Evolutionary conservation across 345 rosid genomes (phyloP), one percentile per base, ranked within the genome.

Genomic region (Citrus cavaleriei): DNA sequence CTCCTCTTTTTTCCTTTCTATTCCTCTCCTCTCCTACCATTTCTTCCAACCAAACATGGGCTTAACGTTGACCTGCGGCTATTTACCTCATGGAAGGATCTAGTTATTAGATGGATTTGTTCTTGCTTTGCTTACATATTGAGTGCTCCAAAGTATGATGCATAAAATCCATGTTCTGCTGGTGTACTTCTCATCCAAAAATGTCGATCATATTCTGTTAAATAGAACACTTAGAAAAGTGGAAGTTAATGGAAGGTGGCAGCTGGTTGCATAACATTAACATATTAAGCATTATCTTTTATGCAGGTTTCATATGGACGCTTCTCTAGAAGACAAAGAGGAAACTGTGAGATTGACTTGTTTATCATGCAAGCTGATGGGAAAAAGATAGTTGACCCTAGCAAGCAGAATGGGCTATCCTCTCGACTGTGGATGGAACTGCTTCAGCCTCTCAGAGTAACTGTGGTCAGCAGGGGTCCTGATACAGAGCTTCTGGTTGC

Each of bases 281-380:
- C 58, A 14, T 58, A 49, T 18, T 1, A 65, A 4, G 75, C 27
- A 42, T 85, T 68, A 2, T 65, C 69, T 21, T 72, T 54, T 80
- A 38, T 73, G 38, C 84, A 95, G 99, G 91, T 93, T 74, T 95
- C 99, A 25, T 91, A 96, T 55, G 99, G 99, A 81, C 95, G 98
- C 63, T 93, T 91, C 86, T 75, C 87, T 32, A 79, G 68, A 59
- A 90, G 87, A 85, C 87, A 85, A 82, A 82, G 89, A 78, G 86
- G 80, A 78, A 90, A 70, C 78, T 92, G 94, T 74, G 97, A 91
- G 89, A 89, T 94, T 1, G 99, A 96, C 90, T 87, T 96, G 86
- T 94, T 96, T 85, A 81, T 96, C 69, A 74, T 91, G 83, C 98
- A 92, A 83, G 75, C 90, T 51, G 98, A 94, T 84, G 99, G 98